These are phyloP conservation scores for Agapanthus africanus DNA, from an alignment of 106 monocot genomes.

Conservation along the genomic window DNA sequence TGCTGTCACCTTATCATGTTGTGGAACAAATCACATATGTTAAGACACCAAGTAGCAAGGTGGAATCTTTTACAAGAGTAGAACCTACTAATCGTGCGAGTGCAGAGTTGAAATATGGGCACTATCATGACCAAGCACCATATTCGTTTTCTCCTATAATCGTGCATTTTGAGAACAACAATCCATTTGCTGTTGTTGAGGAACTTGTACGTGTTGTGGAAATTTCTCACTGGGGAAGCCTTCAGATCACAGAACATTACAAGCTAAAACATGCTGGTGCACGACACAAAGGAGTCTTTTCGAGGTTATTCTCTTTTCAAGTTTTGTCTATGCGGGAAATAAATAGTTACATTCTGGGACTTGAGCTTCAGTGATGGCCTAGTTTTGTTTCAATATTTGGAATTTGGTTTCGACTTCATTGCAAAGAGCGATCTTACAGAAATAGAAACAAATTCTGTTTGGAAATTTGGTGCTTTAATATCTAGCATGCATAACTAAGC, in stretches of 20 bases:
- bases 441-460: neutral
- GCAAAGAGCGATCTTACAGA: neutral
- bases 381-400: neutral
- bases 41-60: conserved; percentile 53
- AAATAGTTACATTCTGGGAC: neutral
- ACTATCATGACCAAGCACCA: conserved; percentile 43
- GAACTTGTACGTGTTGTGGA: conserved; percentile 70
- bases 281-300: conserved; percentile 77
- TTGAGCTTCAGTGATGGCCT: neutral
- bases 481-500: neutral
- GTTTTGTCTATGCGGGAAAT: too few relatives aligned
- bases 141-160: conserved; percentile 66
- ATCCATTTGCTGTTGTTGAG: conserved; percentile 86
- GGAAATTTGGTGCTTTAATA: neutral
- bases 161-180: conserved; percentile 81
- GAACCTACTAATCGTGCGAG: conserved; percentile 54
- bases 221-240: conserved; percentile 81
- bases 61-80: conserved; percentile 65
- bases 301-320: conserved; percentile 47
- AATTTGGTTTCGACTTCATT: neutral
- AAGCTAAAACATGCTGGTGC: conserved; percentile 75
- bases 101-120: conserved; percentile 67
- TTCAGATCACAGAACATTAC: conserved; percentile 73
- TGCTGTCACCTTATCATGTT: conserved; percentile 71
- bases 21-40: conserved; percentile 54